These are phyloP conservation scores for Apiotrichum domesticum DNA, from an alignment of 1,284 basidiomycete species.

Conservation along the genomic window DNA sequence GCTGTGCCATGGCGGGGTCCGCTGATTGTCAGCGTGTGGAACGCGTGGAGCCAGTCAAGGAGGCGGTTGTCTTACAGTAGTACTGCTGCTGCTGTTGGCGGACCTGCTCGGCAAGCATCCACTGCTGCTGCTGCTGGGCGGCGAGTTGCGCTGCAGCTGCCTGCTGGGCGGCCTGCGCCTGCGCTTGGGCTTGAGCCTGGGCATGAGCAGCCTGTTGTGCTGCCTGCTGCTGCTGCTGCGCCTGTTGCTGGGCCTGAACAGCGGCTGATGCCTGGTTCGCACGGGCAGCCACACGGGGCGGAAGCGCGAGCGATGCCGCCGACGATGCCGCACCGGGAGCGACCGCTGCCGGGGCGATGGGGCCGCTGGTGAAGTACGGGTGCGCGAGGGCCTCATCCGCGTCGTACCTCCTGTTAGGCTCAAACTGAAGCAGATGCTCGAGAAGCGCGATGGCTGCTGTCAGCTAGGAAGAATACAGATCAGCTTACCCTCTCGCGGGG, in stretches of 20 bases:
- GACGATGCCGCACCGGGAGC: conserved; percentile 28
- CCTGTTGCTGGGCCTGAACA: conserved; percentile 35
- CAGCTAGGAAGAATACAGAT: no score
- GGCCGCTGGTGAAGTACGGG: conserved; percentile 70
- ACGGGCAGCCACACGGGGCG: conserved; percentile 37
- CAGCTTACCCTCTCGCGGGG: conserved; percentile 72
- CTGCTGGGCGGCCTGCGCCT: conserved; percentile 34
- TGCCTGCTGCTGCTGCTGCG: conserved; percentile 12
- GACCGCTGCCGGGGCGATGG: conserved; percentile 37
- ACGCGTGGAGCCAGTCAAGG: no score
- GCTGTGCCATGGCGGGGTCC: conserved; percentile 30
- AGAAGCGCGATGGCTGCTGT: conserved; percentile 80
- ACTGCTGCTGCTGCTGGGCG: conserved; percentile 40
- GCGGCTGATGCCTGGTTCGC: conserved; percentile 38
- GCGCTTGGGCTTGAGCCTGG: conserved; percentile 35
- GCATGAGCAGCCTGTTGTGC: conserved; percentile 43
- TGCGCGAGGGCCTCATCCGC: conserved; percentile 89
- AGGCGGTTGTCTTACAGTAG: conserved; percentile 18
- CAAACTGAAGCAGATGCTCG: conserved; percentile 92
- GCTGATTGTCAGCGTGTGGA: conserved; percentile 1
- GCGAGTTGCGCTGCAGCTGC: conserved; percentile 29
- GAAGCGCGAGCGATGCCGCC: conserved; percentile 35
- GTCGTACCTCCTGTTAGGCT: conserved; percentile 85
- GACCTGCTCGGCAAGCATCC: conserved; percentile 20
- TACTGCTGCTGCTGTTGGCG: conserved; percentile 29